Evolutionary conservation across 305 asterid species (phyloP).

Genomic region (Plantago lanceolata): DNA sequence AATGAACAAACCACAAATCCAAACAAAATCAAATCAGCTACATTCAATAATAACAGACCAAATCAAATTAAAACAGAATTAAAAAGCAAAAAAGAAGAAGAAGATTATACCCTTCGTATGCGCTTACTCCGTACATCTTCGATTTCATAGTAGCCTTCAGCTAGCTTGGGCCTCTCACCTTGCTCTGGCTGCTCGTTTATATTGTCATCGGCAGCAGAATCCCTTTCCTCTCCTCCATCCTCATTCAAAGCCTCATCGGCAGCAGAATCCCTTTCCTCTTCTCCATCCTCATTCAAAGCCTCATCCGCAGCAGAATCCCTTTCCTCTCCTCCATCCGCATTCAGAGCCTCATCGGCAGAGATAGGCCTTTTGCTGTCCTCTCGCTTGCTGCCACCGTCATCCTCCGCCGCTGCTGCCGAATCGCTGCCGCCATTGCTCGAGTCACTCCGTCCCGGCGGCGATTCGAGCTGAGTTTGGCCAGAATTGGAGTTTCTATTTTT

Average conservation of each 20-base stretch:
- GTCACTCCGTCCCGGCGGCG: background rate
- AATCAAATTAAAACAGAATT: constrained; percentile 2
- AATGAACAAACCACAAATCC: background rate
- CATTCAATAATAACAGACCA: background rate
- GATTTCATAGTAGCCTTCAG: constrained; percentile 81
- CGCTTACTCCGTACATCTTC: constrained; percentile 81
- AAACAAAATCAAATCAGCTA: background rate
- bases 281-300: constrained; percentile 37
- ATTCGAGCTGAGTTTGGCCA: background rate
- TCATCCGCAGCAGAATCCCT: constrained; percentile 40
- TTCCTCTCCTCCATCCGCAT: constrained; percentile 40
- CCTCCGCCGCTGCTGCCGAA: constrained; percentile 29
- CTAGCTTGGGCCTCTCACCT: constrained; percentile 58
- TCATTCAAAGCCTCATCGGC: constrained; percentile 37
- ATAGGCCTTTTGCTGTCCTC: constrained; percentile 31
- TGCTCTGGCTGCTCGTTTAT: constrained; percentile 36
- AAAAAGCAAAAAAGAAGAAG: background rate
- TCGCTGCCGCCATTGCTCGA: constrained; percentile 3
- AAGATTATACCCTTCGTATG: constrained; percentile 46
- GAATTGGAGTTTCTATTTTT: background rate
- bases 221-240: constrained; percentile 37
- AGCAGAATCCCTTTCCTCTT: too few species aligned
- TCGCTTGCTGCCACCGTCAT: constrained; percentile 4
- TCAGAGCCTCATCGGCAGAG: constrained; percentile 32
- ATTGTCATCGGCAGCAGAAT: constrained; percentile 35